Percentiles rank a stretch among this genome's conserved stretches.
These are phyloP conservation scores for Daldinia loculata DNA, from an alignment of 495 filamentous ascomycete genomes.

Conservation along the genomic window DNA sequence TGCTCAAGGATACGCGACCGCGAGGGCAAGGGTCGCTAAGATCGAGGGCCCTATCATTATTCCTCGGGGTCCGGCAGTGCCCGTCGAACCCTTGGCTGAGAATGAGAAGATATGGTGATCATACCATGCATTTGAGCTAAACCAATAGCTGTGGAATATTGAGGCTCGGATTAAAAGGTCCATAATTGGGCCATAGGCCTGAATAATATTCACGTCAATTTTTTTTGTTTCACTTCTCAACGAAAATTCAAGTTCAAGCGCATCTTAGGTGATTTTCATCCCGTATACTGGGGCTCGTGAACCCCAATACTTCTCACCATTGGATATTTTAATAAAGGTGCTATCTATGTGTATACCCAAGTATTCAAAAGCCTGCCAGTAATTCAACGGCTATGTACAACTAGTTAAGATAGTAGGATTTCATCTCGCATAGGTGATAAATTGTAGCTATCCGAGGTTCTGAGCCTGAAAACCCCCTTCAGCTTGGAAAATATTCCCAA, in stretches of 20 bases:
- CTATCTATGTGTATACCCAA: not conserved
- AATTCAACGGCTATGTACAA: not conserved
- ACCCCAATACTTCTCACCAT: not conserved
- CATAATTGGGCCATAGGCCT: not conserved
- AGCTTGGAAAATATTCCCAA: constrained; percentile 53
- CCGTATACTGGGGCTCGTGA: not conserved
- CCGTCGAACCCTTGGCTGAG: constrained; percentile 42
- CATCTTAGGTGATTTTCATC: not conserved
- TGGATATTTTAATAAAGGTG: not conserved
- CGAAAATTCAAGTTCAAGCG: not conserved
- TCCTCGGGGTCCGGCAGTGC: constrained; percentile 42
- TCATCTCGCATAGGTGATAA: not conserved
- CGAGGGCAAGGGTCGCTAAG: constrained; percentile 36
- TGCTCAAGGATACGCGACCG: constrained; percentile 35
- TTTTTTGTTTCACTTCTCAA: not conserved
- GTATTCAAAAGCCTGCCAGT: too few species aligned
- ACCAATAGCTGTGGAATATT: not conserved
- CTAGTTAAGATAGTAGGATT: not conserved
- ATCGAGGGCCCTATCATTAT: constrained; percentile 41
- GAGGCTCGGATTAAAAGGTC: not conserved
- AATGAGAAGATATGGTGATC: constrained; percentile 16
- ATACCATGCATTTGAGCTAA: not conserved
- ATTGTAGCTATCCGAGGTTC: not conserved
- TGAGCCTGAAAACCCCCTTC: constrained; percentile 45
- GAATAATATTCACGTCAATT: not conserved